Conservation (phyloP, 306 rosid species). For the Cucumis hystrix region DNA sequence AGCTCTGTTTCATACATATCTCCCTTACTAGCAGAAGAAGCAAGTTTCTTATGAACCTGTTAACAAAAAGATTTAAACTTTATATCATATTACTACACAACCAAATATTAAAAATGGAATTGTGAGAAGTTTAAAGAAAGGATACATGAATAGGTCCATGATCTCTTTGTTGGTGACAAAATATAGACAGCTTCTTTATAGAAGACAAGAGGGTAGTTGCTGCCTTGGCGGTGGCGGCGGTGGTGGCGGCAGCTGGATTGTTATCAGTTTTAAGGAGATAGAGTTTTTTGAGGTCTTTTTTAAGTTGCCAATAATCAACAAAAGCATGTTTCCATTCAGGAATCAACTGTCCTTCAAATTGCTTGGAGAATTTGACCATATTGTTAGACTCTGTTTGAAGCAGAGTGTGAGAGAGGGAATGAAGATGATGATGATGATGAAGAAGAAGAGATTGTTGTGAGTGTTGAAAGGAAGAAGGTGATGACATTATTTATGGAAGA, state of each 20-base stretch:
- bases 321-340: constrained; percentile 99
- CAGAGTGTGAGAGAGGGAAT: constrained; percentile 1
- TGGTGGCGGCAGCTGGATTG: neutral
- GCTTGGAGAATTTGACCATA: constrained; percentile 94
- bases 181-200: constrained; percentile 36
- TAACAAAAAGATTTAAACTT: neutral
- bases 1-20: constrained; percentile 89
- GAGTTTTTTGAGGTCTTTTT: constrained; percentile 67
- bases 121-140: neutral
- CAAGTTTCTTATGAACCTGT: constrained; percentile 83
- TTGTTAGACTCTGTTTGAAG: neutral
- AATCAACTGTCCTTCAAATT: constrained; percentile 78
- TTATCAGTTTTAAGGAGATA: constrained; percentile 26
- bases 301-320: constrained; percentile 83
- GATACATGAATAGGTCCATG: constrained; percentile 85
- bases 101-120: neutral
- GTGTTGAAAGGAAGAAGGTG: constrained; percentile 40
- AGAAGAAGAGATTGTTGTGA: constrained; percentile 22
- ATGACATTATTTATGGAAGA: constrained; percentile 49
- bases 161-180: constrained; percentile 56
- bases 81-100: neutral
- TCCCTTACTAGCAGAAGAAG: constrained; percentile 58
- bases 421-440: neutral
- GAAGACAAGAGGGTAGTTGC: constrained; percentile 39
- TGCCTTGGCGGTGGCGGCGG: constrained; percentile 8